These are phyloP conservation scores for Prunus campanulata DNA, from an alignment of 306 rosid species.

Conservation along the genomic window DNA sequence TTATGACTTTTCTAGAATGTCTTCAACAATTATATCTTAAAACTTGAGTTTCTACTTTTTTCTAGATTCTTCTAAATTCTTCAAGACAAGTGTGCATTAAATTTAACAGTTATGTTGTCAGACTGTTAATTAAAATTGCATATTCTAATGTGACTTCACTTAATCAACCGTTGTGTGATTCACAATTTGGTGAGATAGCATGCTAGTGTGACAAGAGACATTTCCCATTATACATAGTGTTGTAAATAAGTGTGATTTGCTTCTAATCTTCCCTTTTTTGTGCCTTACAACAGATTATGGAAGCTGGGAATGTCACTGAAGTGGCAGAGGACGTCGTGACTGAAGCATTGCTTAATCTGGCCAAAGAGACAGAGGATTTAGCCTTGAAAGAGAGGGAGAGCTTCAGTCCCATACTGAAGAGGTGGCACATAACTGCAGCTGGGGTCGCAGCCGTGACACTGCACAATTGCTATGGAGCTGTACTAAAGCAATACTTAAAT, in stretches of 20 bases:
- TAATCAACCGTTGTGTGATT: no score
- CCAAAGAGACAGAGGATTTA: conserved; percentile 75
- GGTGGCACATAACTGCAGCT: conserved; percentile 61
- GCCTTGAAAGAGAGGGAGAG: conserved; percentile 74
- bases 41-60: no score
- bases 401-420: conserved; percentile 63
- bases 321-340: conserved; percentile 47
- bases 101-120: neutral
- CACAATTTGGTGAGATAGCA: no score
- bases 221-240: neutral
- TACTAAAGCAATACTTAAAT: conserved; percentile 65
- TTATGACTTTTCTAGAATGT: no score
- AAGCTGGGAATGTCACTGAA: conserved; percentile 42
- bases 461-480: conserved; percentile 72
- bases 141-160: no score
- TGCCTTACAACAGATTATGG: conserved; percentile 45
- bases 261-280: neutral
- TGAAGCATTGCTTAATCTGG: conserved; percentile 54
- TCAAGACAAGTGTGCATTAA: no score
- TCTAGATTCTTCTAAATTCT: no score
- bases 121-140: neutral
- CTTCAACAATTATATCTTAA: no score
- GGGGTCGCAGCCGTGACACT: conserved; percentile 76
- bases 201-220: neutral
- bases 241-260: neutral